Evolutionary conservation across 805 yeast species (phyloP), one percentile per base, ranked within the genome.

Genomic region (Nakazawaea populi): DNA sequence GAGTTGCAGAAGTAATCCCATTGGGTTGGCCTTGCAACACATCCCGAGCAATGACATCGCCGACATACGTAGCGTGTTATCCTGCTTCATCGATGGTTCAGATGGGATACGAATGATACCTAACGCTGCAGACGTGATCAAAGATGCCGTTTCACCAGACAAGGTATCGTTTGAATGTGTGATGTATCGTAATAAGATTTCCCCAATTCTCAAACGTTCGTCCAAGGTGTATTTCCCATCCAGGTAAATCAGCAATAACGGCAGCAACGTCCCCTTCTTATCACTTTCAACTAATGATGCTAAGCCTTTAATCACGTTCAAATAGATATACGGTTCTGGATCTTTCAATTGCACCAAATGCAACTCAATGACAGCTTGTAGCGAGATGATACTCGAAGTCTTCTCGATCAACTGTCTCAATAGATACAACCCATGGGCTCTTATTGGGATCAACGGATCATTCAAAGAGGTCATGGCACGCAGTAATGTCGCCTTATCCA

Each of bases 21-120:
- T 48, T 0, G 90, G 83, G 53, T 82, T 80, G 1, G 69, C 69
- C 55, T 79, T 78, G 58, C 90, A 78, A 37, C 86, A 70, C 5
- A 77, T 69, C 31, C 97, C 96, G n/a, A 92, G 63, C 11, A 94
- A 65, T 0, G 97, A 87, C 81, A 91, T 77, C 0, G 96, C 79
- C 1, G 97, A 91, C 86, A 89, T 83, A 56, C 97, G 72, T 39
- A 90, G 55, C 39, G 83, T 75, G 52, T 75, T 70, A 55, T 89
- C 96, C 11, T 60, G 4, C 56, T 56, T 3, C 65, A 61, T 39
- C 38, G 45, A 49, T 3, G 30, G 42, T 7, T 46, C 45, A 5
- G 38, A 29, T 4, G 45, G 44, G 11, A 52, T 49, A 37, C 60
- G 51, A 4, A 65, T 55, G 27, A 65, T 60, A 1, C 56, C 42